A percentile compares a stretch with the other conserved stretches of the same genome.
These are phyloP conservation scores for Rhodamnia argentea DNA, from an alignment of 345 rosid genomes.

Conservation along the genomic window DNA sequence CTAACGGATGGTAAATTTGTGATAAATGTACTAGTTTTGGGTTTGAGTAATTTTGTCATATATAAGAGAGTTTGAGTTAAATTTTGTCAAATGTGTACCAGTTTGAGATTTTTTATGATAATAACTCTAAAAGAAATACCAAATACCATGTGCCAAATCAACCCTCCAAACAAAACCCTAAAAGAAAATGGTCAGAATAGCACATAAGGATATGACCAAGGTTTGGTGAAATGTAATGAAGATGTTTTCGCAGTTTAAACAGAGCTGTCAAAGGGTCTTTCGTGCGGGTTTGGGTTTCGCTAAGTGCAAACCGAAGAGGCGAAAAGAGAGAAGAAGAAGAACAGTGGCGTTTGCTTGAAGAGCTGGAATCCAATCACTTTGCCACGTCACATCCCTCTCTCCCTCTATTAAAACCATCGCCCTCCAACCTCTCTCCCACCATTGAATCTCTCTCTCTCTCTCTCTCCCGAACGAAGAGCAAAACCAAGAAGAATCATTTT, in stretches of 20 bases:
- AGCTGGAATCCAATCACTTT: constrained; percentile 22
- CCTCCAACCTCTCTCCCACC: background rate
- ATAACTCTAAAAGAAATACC: background rate
- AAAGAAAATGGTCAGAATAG: background rate
- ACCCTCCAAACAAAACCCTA: background rate
- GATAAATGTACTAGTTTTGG: no score
- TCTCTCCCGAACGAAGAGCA: no score
- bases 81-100: no score
- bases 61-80: no score
- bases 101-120: no score
- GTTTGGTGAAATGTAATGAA: background rate
- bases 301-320: background rate
- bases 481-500: background rate
- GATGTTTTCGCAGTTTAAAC: constrained; percentile 10
- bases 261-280: constrained; percentile 28
- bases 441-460: background rate
- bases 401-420: constrained; percentile 16
- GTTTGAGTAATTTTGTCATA: no score
- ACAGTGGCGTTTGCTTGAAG: constrained; percentile 29
- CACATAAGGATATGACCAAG: background rate
- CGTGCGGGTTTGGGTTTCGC: constrained; percentile 22
- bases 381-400: constrained; percentile 34
- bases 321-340: background rate
- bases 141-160: background rate
- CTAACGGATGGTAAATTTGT: no score